These are phyloP conservation scores for Metarhizium sp. DNA, from an alignment of 2,329 filamentous ascomycete genomes.

Conservation along the genomic window DNA sequence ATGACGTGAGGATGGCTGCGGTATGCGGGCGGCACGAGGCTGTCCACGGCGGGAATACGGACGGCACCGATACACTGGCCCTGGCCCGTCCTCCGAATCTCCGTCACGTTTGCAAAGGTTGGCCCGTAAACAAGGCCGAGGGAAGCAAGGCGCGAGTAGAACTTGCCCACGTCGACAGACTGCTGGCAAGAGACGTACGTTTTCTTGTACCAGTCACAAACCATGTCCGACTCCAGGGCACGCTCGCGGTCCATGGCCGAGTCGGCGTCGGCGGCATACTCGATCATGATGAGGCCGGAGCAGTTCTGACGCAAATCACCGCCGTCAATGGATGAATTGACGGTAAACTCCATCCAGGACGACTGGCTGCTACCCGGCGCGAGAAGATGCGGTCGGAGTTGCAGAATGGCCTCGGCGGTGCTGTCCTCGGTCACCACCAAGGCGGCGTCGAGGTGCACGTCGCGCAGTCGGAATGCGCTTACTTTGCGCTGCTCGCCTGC, in stretches of 20 bases:
- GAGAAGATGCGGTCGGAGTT: constrained; percentile 2
- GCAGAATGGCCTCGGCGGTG: constrained; percentile 14
- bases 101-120: constrained; percentile 13
- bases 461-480: constrained; percentile 6
- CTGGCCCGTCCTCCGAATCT: constrained; percentile 7
- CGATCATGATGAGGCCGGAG: neutral
- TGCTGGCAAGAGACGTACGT: constrained; percentile 4
- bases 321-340: neutral
- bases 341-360: neutral
- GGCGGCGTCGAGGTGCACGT: constrained; percentile 15
- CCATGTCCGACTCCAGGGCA: neutral
- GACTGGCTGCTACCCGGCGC: neutral
- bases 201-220: neutral
- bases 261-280: neutral
- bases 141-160: constrained; percentile 14
- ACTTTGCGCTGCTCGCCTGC: neutral
- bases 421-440: constrained; percentile 13
- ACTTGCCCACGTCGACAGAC: constrained; percentile 9
- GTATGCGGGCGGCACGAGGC: neutral
- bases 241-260: neutral
- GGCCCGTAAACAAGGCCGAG: constrained; percentile 15
- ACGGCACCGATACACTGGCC: neutral
- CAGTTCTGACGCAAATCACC: neutral
- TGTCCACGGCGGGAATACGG: neutral
- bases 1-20: neutral